A percentile compares a stretch with the other conserved stretches of the same genome.
phyloP scores from a whole-genome alignment of 2,329 filamentous ascomycete genomes.

The Sclerotinia sclerotiorum region DNA sequence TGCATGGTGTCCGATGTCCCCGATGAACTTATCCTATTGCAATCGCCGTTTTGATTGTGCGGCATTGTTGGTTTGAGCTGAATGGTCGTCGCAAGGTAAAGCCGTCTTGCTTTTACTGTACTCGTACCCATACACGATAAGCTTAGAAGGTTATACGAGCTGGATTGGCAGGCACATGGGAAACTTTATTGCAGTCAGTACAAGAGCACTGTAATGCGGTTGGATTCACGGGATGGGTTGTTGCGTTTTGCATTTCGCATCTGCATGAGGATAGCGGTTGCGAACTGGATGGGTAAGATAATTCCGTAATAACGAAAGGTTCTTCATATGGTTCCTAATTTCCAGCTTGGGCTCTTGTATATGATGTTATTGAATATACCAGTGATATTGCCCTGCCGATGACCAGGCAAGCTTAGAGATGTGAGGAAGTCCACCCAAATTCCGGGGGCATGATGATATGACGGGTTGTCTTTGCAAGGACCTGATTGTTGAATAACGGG shows the following conservation, averaged over 20 bases:
- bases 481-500: neutral
- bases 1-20: neutral
- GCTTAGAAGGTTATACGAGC: neutral
- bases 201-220: neutral
- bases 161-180: neutral
- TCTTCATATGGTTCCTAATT: neutral
- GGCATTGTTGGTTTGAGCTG: constrained; percentile 7
- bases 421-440: neutral
- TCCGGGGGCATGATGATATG: too few relatives aligned
- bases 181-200: neutral
- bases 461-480: neutral
- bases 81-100: neutral
- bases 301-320: neutral
- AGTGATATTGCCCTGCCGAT: neutral
- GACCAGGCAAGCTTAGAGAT: neutral
- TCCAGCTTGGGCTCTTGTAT: neutral
- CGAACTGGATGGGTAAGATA: neutral
- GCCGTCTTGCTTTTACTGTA: neutral
- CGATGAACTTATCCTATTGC: neutral
- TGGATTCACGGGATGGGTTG: neutral
- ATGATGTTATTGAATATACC: neutral
- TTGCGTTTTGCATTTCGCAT: constrained; percentile 4
- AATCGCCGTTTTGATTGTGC: neutral
- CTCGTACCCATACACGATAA: neutral
- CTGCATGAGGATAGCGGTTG: neutral